These are phyloP conservation scores for Entoloma clypeatum DNA, from an alignment of 1,284 basidiomycete genomes.

Conservation along the genomic window DNA sequence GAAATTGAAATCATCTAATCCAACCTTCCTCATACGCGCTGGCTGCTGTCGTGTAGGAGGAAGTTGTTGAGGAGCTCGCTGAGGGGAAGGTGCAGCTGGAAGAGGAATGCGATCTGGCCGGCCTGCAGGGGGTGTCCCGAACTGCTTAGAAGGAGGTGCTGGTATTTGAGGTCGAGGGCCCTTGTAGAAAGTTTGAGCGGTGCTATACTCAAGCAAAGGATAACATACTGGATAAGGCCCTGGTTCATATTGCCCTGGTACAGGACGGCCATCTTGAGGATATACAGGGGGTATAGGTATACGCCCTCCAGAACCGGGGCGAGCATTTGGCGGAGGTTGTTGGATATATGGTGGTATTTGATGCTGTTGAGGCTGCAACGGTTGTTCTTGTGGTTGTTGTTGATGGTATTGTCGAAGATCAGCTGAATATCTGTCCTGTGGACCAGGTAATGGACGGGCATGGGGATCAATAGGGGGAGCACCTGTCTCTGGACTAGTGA, in stretches of 20 bases:
- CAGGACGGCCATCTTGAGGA: slow-evolving; percentile 32
- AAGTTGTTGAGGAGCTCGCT: slow-evolving; percentile 32
- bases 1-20: slow-evolving; percentile 99
- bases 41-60: slow-evolving; percentile 31
- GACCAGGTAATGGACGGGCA: slow-evolving; percentile 23
- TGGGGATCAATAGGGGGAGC: slow-evolving; percentile 36
- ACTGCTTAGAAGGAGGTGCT: slow-evolving; percentile 25
- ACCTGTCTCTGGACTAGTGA: slow-evolving; percentile 34
- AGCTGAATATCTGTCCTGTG: slow-evolving; percentile 35
- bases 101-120: slow-evolving; percentile 29
- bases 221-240: slow-evolving; percentile 26
- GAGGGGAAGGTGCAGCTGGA: slow-evolving; percentile 26
- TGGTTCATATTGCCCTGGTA: slow-evolving; percentile 31
- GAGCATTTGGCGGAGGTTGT: slow-evolving; percentile 30
- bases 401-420: slow-evolving; percentile 38
- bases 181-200: slow-evolving; percentile 5
- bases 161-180: slow-evolving; percentile 24
- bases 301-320: slow-evolving; percentile 45
- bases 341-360: slow-evolving; percentile 28
- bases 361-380: slow-evolving; percentile 20
- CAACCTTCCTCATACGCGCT: slow-evolving; percentile 78
- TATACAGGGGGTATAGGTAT: slow-evolving; percentile 39
- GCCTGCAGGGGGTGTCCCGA: slow-evolving; percentile 14
- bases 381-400: slow-evolving; percentile 26
- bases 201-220: slow-evolving; percentile 1